These are phyloP conservation scores for Orbilia ellipsospora DNA, from an alignment of 2,329 filamentous ascomycete species.

Conservation along the genomic window DNA sequence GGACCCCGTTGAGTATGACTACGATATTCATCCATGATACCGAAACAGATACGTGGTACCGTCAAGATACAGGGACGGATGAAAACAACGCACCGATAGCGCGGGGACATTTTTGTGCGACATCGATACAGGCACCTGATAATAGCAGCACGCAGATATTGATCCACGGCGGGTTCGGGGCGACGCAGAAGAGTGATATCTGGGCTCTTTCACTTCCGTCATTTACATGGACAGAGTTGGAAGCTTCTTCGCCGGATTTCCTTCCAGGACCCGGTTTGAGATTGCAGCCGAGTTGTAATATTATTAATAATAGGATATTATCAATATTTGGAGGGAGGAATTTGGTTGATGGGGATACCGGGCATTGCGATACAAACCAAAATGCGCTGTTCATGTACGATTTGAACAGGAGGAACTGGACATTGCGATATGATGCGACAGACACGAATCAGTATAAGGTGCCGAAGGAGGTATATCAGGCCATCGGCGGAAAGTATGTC, in stretches of 20 bases:
- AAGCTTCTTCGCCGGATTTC: conserved; percentile 17
- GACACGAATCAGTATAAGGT: conserved; percentile 11
- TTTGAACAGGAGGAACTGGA: conserved; percentile 30
- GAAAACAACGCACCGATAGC: conserved; percentile 4
- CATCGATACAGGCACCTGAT: conserved; percentile 23
- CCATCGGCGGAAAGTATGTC: conserved; percentile 43
- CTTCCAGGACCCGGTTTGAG: conserved; percentile 25
- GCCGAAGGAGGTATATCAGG: conserved; percentile 15
- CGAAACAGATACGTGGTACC: conserved; percentile 22
- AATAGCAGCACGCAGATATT: conserved; percentile 26
- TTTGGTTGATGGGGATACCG: conserved; percentile 29
- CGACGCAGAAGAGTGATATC: conserved; percentile 13
- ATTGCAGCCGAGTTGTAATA: conserved; percentile 28
- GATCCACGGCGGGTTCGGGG: conserved; percentile 27
- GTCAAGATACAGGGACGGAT: conserved; percentile 17
- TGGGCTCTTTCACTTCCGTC: conserved; percentile 33
- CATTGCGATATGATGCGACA: conserved; percentile 16
- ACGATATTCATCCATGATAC: conserved; percentile 40
- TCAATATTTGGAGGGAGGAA: conserved; percentile 36
- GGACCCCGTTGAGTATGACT: conserved; percentile 37
- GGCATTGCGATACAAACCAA: conserved; percentile 30
- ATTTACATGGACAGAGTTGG: conserved; percentile 31
- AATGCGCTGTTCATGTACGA: conserved; percentile 48
- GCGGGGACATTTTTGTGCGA: conserved; percentile 34
- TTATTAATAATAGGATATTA: conserved; percentile 27